Base-by-base conservation (phyloP, 1,284 basidiomycete species). In the Trichosporon inkin region DNA sequence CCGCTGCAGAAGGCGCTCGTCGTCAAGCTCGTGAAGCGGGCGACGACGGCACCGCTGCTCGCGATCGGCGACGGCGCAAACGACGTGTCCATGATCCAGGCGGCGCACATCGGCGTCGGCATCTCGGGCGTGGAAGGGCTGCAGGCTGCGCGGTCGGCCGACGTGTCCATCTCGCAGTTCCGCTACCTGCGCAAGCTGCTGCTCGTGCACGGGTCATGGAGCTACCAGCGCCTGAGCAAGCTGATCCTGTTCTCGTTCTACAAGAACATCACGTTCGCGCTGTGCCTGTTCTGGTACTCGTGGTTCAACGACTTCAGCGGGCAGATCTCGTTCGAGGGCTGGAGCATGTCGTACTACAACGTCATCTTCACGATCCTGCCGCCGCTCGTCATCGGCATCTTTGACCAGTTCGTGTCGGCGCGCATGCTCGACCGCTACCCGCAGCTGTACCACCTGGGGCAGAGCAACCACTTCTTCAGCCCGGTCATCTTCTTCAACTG, bases 271-370 rank as follows among this genome's bases (percentile, higher is more conserved):
- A 89, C 90, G 41, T 83, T 99, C 19, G 98, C 98, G 77, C 91
- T 98, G 88, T 97, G 93, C 41, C 89, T 94, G 65, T 97, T 97
- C 77, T 97, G 93, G 90, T 99, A 88, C 78, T 97, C 96, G 40
- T 94, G 96, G 83, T 89, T 93, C 83, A 97, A 96, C 82, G 95
- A 93, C 72, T 99, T 98, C 80, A 98, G 94, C 2, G 96, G 95
- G 19, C 95, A 99, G 78, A 94, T 98, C 66, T 89, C 92, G 53
- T 96, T 94, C 76, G 96, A 99, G 80, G 96, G 92, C 19, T 99
- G 96, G 96, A 96, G 95, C 6, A 85, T 99, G 71, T 95, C 91
- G 0, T 82, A 91, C 68, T 93, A 92, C 80, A 94, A 94, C 73
- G 90, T 97, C 68, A 78, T 94, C 53, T 97, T 96, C 81, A 94